A percentile compares a stretch with the other conserved stretches of the same genome.
These are phyloP conservation scores for Paramecium biaurelia DNA, from an alignment of 73 alveolate genomes.

Conservation along the genomic window DNA sequence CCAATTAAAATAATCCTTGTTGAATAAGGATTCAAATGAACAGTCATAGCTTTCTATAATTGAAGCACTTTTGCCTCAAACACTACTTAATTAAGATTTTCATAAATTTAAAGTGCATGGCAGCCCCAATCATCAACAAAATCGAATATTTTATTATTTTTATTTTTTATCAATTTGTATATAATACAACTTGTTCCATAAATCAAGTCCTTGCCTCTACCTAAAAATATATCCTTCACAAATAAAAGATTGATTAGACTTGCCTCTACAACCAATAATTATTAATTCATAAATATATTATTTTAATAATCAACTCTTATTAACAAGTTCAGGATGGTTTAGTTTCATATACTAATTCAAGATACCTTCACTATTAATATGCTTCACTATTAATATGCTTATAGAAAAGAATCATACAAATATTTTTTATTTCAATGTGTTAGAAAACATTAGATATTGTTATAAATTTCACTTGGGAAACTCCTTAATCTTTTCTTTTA, in stretches of 20 bases:
- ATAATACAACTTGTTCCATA: neutral
- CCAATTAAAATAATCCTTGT: neutral
- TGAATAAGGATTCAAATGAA: neutral
- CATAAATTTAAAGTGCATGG: neutral
- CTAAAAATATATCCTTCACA: neutral
- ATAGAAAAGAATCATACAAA: neutral
- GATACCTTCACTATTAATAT: neutral
- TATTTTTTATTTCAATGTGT: neutral
- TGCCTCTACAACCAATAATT: neutral
- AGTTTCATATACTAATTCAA: conserved; percentile 16
- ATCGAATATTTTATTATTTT: neutral
- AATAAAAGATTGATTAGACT: neutral
- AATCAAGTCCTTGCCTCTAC: neutral
- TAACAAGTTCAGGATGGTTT: conserved; percentile 33
- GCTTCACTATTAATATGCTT: neutral
- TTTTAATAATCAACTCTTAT: neutral
- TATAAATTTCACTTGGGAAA: conserved; percentile 17
- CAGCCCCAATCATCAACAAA: neutral
- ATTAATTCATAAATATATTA: neutral
- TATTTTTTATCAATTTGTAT: neutral
- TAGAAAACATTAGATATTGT: neutral
- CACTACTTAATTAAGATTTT: neutral
- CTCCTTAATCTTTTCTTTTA: conserved; percentile 26
- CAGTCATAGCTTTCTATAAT: conserved; percentile 5
- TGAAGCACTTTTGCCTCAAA: neutral